These are phyloP conservation scores for Sindora glabra DNA, from an alignment of 306 rosid species.

Conservation along the genomic window DNA sequence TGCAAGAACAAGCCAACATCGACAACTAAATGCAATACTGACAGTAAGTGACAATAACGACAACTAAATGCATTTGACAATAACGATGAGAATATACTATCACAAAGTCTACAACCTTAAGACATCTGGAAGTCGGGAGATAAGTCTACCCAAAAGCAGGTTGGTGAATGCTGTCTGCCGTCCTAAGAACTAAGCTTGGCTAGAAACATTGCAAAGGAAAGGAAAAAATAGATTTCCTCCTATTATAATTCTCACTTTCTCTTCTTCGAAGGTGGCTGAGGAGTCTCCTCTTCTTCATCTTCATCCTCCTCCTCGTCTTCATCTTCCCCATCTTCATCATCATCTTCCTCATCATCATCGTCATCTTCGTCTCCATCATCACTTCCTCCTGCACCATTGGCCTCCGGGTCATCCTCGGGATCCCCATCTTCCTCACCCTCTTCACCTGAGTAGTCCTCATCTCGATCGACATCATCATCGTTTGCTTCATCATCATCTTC, in stretches of 20 bases:
- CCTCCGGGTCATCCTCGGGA: constrained; percentile 61
- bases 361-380: constrained; percentile 58
- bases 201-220: neutral
- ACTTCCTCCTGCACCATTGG: no score
- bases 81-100: constrained; percentile 4
- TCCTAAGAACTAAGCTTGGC: constrained; percentile 19
- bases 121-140: constrained; percentile 7
- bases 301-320: constrained; percentile 21
- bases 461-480: constrained; percentile 43
- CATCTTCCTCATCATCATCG: constrained; percentile 56
- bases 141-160: constrained; percentile 2
- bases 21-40: neutral
- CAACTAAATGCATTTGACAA: neutral
- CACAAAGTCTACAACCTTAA: neutral
- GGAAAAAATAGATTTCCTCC: neutral
- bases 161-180: constrained; percentile 19
- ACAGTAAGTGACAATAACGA: neutral
- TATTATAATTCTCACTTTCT: constrained; percentile 52
- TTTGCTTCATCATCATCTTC: constrained; percentile 45
- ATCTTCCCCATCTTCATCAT: constrained; percentile 40
- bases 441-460: neutral
- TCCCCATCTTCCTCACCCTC: constrained; percentile 37
- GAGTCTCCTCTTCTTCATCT: constrained; percentile 37
- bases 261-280: constrained; percentile 72
- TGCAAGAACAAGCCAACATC: neutral